A percentile compares a stretch with the other conserved stretches of the same genome.
These are phyloP conservation scores for Beauveria medogensis DNA, from an alignment of 2,329 filamentous ascomycete genomes.

Conservation along the genomic window DNA sequence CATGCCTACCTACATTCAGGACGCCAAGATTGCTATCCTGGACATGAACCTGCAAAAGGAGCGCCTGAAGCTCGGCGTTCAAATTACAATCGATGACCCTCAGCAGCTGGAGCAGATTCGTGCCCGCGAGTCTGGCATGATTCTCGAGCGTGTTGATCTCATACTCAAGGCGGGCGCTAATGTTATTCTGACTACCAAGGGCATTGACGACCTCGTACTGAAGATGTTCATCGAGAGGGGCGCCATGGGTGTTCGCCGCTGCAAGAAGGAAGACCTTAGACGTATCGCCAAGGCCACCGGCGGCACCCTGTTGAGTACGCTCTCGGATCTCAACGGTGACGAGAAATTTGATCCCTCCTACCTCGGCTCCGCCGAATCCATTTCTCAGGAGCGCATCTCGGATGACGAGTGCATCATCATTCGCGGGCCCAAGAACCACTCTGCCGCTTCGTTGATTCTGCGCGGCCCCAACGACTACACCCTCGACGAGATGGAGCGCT, in stretches of 20 bases:
- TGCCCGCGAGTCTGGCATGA: conserved; percentile 83
- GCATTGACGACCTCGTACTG: conserved; percentile 90
- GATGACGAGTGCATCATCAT: conserved; percentile 97
- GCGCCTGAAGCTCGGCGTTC: conserved; percentile 97
- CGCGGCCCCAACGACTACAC: conserved; percentile 94
- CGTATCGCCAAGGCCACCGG: conserved; percentile 95
- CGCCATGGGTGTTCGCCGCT: conserved; percentile 90
- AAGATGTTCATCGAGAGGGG: conserved; percentile 93
- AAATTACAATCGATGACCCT: conserved; percentile 96
- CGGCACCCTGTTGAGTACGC: conserved; percentile 82
- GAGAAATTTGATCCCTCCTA: conserved; percentile 91
- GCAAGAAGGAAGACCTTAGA: conserved; percentile 96
- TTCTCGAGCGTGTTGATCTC: conserved; percentile 91
- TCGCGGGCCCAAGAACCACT: conserved; percentile 91
- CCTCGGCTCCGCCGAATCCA: conserved; percentile 87
- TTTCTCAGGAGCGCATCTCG: conserved; percentile 96
- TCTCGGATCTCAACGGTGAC: conserved; percentile 95
- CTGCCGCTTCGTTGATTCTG: conserved; percentile 90
- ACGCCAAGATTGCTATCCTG: conserved; percentile 93
- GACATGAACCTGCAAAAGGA: conserved; percentile 99
- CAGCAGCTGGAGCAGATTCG: conserved; percentile 97
- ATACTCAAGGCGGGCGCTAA: conserved; percentile 96
- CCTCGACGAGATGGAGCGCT: conserved; percentile 98
- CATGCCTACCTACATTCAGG: conserved; percentile 85
- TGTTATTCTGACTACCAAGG: conserved; percentile 93